These are phyloP conservation scores for Pichia rugopelliculosa DNA, from an alignment of 805 yeast species.

Conservation along the genomic window DNA sequence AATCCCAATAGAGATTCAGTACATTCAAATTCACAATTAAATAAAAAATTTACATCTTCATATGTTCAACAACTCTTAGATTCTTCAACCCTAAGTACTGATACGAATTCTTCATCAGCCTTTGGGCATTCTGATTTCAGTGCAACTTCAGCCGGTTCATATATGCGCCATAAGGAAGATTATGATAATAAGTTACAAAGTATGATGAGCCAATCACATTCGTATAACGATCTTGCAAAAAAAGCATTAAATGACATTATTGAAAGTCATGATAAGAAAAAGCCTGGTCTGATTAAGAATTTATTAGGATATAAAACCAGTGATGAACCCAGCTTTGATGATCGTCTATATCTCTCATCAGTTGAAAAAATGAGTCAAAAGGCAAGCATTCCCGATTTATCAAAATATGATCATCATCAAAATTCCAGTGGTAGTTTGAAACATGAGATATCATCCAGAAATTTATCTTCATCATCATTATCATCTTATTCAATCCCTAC, in stretches of 20 bases:
- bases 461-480: not conserved
- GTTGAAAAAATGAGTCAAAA: constrained; percentile 11
- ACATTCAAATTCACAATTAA: constrained; percentile 4
- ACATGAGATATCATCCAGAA: not conserved
- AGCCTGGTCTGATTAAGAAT: constrained; percentile 39
- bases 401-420: not conserved
- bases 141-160: constrained; percentile 86
- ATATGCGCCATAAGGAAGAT: constrained; percentile 54
- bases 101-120: constrained; percentile 33
- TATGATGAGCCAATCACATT: constrained; percentile 13
- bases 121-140: constrained; percentile 64
- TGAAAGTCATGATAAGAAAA: constrained; percentile 34
- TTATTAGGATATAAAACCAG: constrained; percentile 30
- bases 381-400: not conserved
- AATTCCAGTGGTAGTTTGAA: not conserved
- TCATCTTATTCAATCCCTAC: constrained; percentile 17
- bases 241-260: constrained; percentile 35
- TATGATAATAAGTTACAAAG: constrained; percentile 12
- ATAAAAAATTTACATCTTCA: constrained; percentile 16
- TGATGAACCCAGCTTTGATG: constrained; percentile 27
- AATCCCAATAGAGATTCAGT: not conserved
- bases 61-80: constrained; percentile 24
- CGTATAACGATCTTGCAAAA: constrained; percentile 6
- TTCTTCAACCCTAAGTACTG: constrained; percentile 22
- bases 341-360: constrained; percentile 23